Base-by-base conservation (phyloP, 257 asterid genomes). In the Primulina tabacum region DNA sequence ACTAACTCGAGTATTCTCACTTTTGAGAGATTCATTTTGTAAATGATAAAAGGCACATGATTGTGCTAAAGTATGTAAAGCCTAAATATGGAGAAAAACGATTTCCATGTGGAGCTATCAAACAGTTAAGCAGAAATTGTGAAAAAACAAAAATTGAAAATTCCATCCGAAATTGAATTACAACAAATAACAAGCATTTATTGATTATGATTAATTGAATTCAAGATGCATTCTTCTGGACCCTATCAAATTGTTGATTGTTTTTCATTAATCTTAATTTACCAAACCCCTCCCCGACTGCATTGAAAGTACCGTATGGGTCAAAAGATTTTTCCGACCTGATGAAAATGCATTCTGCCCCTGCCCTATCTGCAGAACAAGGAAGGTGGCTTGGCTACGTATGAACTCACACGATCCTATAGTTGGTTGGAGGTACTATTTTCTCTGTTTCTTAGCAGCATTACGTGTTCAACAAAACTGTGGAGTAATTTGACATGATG, bases 401-500 rank as follows among this genome's bases (percentile, higher is more conserved):
- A 94, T 82, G 99, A 94, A 78, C 89, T 94, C 82, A 88, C 99
- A 74, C 84, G 99, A 82, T 94, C 99, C 75, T 94, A 94, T 84
- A 83, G 95, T 68, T 94, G 98, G 99, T 82, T 94, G 82, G 99
- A 94, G 98, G 99, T 94, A 84, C 60, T 66, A 60, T 61, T 62
- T 73, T 63, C 57, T 55, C 9, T 47, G 61, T 74, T 35, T 73
- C 69, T 47, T 47, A 4, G 6, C 55, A 47, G 14, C 55, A 47
- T 68, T 58, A 30, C 38, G 53, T 47, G 18, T 14, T 14, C 55
- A 47, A 47, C 47, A 14, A 14, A 47, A 47, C 5, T 40, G 52
- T 40, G 11, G 52, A 11, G 55, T 14, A 12, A 47, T 14, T 14
- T 47, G 55, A 47, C 7, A 47, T 47, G 18, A 47, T 47, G 55